Conservation (phyloP, 2,329 filamentous ascomycete genomes). For the Chaetomium olivaceum region DNA sequence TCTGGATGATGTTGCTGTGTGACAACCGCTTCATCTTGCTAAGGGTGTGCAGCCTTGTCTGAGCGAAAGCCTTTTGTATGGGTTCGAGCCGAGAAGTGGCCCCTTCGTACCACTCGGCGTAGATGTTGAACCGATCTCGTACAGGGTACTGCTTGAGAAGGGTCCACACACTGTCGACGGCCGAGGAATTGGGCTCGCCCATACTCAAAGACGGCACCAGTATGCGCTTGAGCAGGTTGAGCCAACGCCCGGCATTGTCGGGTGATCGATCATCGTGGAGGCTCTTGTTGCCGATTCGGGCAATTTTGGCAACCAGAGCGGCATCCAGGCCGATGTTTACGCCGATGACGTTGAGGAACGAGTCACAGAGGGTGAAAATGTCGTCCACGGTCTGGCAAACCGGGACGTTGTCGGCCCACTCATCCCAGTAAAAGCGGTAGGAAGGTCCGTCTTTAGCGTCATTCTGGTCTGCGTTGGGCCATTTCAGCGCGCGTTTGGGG, state of each 20-base stretch:
- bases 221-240: conserved; percentile 77
- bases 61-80: conserved; percentile 75
- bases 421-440: conserved; percentile 96
- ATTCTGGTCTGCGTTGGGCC: conserved; percentile 78
- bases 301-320: conserved; percentile 73
- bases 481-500: conserved; percentile 70
- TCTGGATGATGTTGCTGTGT: conserved; percentile 79
- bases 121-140: conserved; percentile 79
- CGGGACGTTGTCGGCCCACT: conserved; percentile 92
- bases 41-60: conserved; percentile 75
- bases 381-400: conserved; percentile 89
- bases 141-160: conserved; percentile 78
- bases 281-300: conserved; percentile 80
- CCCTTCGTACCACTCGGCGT: conserved; percentile 89
- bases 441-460: conserved; percentile 75
- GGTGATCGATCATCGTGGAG: conserved; percentile 69
- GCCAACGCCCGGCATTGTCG: conserved; percentile 75
- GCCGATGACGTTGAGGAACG: conserved; percentile 81
- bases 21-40: conserved; percentile 87
- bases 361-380: conserved; percentile 81
- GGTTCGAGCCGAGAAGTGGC: conserved; percentile 73
- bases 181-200: conserved; percentile 78
- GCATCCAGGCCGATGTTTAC: conserved; percentile 87
- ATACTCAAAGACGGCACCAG: conserved; percentile 88
- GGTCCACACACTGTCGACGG: conserved; percentile 83